A percentile compares a stretch with the other conserved stretches of the same genome.
Conservation (phyloP, 805 yeast genomes). For the Metschnikowia sp. region DNA sequence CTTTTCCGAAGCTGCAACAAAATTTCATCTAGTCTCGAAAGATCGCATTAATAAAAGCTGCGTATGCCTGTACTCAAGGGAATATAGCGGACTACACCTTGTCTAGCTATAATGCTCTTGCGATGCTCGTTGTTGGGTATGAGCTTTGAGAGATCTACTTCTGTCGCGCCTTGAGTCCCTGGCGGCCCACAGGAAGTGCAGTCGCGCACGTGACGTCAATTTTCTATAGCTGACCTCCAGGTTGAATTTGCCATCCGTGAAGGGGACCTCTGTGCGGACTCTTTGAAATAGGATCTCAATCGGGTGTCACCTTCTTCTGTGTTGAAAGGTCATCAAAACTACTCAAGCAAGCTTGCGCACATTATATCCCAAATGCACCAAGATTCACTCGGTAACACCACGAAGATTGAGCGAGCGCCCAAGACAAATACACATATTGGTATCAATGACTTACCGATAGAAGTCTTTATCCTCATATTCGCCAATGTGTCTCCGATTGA, state of each 20-base stretch:
- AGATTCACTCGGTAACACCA: slow-evolving; percentile 25
- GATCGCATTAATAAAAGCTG: no score
- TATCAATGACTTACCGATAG: slow-evolving; percentile 45
- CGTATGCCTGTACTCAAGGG: no score
- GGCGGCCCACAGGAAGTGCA: neutral
- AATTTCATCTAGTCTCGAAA: no score
- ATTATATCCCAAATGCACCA: slow-evolving; percentile 9
- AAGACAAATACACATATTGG: neutral
- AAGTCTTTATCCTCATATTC: slow-evolving; percentile 44
- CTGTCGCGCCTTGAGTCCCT: no score
- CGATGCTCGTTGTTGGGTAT: neutral
- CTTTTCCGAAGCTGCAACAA: no score
- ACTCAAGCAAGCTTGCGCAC: no score
- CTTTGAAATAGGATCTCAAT: no score
- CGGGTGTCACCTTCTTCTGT: no score
- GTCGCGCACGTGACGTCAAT: neutral
- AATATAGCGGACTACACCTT: no score
- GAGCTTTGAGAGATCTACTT: neutral
- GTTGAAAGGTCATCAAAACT: no score
- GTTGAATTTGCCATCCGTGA: slow-evolving; percentile 1
- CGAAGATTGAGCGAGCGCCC: slow-evolving; percentile 1
- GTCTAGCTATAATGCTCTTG: no score
- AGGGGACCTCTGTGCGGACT: neutral
- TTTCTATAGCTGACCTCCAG: neutral
- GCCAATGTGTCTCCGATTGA: slow-evolving; percentile 45